phyloP scores from a whole-genome alignment of 75 land plant species.

The Pinus tabuliformis region DNA sequence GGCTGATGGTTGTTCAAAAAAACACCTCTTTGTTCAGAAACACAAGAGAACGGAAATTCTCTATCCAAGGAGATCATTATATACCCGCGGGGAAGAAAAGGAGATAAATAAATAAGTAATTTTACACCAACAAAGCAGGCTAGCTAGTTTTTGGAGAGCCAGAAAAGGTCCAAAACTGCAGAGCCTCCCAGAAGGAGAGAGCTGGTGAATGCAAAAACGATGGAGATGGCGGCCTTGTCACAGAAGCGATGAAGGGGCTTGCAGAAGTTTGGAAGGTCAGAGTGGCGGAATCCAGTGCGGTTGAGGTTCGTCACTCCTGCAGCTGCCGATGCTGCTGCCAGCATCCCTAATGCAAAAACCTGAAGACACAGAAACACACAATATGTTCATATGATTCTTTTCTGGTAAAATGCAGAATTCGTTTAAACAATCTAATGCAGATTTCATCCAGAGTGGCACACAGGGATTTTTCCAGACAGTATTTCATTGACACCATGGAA shows the following conservation, averaged over 20 bases:
- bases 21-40: too few species aligned
- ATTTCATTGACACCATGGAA: too few species aligned
- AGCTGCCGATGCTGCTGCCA: conserved; percentile 68
- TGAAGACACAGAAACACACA: conserved; percentile 7
- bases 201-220: conserved; percentile 48
- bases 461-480: neutral
- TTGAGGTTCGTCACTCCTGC: conserved; percentile 56
- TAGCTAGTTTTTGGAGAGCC: conserved; percentile 43
- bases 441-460: neutral
- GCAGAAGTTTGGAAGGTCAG: conserved; percentile 53
- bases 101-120: too few species aligned
- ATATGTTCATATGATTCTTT: neutral
- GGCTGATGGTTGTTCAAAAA: too few species aligned
- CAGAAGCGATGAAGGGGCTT: conserved; percentile 50
- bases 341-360: conserved; percentile 58
- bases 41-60: too few species aligned
- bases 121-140: too few species aligned
- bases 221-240: conserved; percentile 40
- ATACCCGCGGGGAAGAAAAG: too few species aligned
- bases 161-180: conserved; percentile 40
- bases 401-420: too few species aligned
- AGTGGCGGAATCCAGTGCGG: conserved; percentile 50
- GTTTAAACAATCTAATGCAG: too few species aligned
- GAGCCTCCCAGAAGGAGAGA: conserved; percentile 38
- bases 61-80: too few species aligned